Evolutionary conservation across 2,329 filamentous ascomycete genomes (phyloP), one percentile per base, ranked within the genome.

Genomic region (Ascochyta rabiei): DNA sequence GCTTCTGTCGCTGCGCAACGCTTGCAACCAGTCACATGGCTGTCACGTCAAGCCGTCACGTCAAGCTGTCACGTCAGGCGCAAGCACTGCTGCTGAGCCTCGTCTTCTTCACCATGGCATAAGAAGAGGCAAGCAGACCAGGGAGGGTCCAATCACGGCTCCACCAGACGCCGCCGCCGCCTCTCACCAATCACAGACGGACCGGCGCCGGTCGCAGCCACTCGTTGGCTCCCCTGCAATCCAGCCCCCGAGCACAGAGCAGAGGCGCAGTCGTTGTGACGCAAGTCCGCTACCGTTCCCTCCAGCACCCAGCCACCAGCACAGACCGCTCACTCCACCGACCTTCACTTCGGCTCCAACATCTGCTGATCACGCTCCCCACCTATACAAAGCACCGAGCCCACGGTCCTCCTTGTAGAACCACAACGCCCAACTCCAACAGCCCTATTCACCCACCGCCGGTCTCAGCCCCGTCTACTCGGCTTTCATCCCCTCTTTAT

Each of bases 361-460:
- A 39, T 49, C 52, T 59, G 44, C 37, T 38, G 68, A 68, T 59
- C 48, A 48, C 62, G 16, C 62, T 53, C 56, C 18, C 63, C 47
- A 44, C 58, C 58, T 69, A 70, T 72, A 74, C 65, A 70, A 70
- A 70, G 56, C 49, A 38, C 53, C 37, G 24, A 52, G 31, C 33
- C 53, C 60, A 66, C 67, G 56, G 55, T 57, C 53, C 55, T 57
- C 62, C 56, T 60, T 61, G 60, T 61, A 53, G 33, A 53, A 61
- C 52, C 53, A 51, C 60, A 66, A 42, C 31, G 23, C 54, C 43
- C 39, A 31, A 41, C 40, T 18, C 37, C 52, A 59, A 47, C 48
- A 60, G 54, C 61, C 62, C 61, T 57, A 59, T 61, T 49, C 55
- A 18, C 52, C 60, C 53, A 59, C 53, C 41, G 49, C 57, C 50